Evolutionary conservation across 2,329 filamentous ascomycete genomes (phyloP).

Genomic region (Sphaerulina populicola): DNA sequence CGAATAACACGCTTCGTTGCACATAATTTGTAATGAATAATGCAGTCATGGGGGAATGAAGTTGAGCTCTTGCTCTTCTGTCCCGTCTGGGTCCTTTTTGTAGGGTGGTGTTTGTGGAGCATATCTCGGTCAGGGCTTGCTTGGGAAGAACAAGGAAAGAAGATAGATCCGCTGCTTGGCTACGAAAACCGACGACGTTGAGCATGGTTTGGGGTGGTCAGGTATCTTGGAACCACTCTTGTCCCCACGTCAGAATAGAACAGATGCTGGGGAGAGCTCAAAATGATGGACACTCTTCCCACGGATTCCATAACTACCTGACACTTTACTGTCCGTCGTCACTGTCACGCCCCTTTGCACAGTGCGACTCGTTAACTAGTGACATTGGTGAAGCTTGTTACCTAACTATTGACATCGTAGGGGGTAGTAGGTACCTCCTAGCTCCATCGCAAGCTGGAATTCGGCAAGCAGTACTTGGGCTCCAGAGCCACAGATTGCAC

Average conservation of each 20-base stretch:
- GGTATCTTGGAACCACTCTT: background rate
- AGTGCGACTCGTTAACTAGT: background rate
- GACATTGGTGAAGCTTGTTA: background rate
- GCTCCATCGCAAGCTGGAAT: background rate
- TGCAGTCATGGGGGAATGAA: conserved; percentile 6
- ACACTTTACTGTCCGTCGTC: background rate
- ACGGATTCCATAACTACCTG: no score
- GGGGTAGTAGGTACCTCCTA: no score
- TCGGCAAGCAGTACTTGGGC: background rate
- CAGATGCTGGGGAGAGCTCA: background rate
- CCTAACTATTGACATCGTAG: no score
- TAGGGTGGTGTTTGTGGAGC: background rate
- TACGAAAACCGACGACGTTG: conserved; percentile 6
- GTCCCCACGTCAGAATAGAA: background rate
- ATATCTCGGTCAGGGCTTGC: background rate
- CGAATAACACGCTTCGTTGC: conserved; percentile 9
- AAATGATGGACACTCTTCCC: background rate
- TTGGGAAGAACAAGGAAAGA: conserved; percentile 5
- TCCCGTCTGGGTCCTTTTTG: background rate
- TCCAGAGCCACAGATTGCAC: background rate
- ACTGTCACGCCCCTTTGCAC: background rate
- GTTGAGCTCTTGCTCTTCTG: background rate
- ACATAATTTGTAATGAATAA: conserved; percentile 18
- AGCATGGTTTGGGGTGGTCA: background rate
- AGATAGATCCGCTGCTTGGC: conserved; percentile 7